Conservation (phyloP, 164 flowering plant genomes). For the Annona cherimola region DNA sequence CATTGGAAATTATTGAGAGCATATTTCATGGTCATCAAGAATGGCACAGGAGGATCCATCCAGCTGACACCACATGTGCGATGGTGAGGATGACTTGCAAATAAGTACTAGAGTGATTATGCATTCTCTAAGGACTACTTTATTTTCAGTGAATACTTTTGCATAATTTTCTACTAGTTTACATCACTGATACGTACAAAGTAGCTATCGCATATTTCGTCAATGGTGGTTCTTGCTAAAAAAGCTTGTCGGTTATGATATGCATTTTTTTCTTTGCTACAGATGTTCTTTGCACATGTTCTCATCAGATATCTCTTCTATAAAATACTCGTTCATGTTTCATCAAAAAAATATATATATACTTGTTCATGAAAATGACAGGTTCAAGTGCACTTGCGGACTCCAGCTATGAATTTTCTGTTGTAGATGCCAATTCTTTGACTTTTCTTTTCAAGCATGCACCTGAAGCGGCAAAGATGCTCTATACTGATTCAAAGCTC, state of each 20-base stretch:
- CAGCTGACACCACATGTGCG: no score
- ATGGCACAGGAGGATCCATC: no score
- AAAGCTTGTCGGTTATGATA: background rate
- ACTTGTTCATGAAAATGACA: constrained; percentile 26
- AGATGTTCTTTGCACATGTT: background rate
- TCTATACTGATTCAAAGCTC: constrained; percentile 39
- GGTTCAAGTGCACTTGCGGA: constrained; percentile 45
- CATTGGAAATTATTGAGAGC: no score
- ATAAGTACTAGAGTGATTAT: background rate
- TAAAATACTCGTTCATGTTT: background rate
- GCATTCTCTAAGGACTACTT: background rate
- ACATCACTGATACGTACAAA: background rate
- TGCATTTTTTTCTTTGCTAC: background rate
- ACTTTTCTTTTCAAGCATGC: constrained; percentile 72
- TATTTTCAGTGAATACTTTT: background rate
- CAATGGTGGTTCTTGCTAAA: background rate
- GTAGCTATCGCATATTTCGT: background rate
- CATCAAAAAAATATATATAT: background rate
- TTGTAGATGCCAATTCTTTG: constrained; percentile 83
- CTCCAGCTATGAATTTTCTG: constrained; percentile 71
- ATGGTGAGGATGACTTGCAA: no score
- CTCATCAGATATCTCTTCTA: background rate
- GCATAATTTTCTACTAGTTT: background rate
- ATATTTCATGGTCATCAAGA: no score
- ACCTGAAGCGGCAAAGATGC: constrained; percentile 66